Base-by-base conservation (phyloP, 179 eudicot genomes). In the Silene vulgaris region DNA sequence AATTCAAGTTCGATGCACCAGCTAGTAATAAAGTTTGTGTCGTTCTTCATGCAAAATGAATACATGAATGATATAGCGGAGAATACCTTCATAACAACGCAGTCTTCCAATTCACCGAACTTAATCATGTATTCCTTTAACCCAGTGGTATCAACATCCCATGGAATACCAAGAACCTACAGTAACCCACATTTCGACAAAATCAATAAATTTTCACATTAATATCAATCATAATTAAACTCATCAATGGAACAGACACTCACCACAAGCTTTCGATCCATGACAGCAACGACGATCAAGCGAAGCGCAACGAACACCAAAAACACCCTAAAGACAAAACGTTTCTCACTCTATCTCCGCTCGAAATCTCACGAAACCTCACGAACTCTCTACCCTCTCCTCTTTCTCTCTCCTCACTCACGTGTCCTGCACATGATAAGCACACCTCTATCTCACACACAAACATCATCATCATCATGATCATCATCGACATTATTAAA, bases 361-460 rank as follows among this genome's bases (percentile, higher is more conserved):
- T 64, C 77, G 59, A 54, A 54, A 54, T 54, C 59, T 54, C 59
- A 80, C 37, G 30, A 67, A 70, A 67, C 62, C 87, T 82, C 79
- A 54, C 65, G 81, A 59, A 59, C 71, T 60, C 75, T 81, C 81
- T 75, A 43, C 63, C 65, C 87, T 79, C 87, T 76, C 82, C 74
- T 81, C 64, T 74, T 72, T 23, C 81, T 71, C 81, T 50, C 79
- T 90, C 80, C 96, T 87, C 95, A 86, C 91, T 77, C 91, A 81
- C 90, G 85, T 76, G 80, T 63, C 97, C 99, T 95, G 99, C 99
- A 95, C 87, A 86, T 80, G 77, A 86, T 72, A 91, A 83, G 88
- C 88, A 90, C 90, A 85, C 91, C 94, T 90, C 93, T 90, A 84
- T 90, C 97, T 90, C 99, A 90, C 99, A 88, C 90, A 86, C 81